A percentile compares a stretch with the other conserved stretches of the same genome.
Conservation (phyloP, 1,284 basidiomycete genomes). For the Cutaneotrichosporon dermatis region DNA sequence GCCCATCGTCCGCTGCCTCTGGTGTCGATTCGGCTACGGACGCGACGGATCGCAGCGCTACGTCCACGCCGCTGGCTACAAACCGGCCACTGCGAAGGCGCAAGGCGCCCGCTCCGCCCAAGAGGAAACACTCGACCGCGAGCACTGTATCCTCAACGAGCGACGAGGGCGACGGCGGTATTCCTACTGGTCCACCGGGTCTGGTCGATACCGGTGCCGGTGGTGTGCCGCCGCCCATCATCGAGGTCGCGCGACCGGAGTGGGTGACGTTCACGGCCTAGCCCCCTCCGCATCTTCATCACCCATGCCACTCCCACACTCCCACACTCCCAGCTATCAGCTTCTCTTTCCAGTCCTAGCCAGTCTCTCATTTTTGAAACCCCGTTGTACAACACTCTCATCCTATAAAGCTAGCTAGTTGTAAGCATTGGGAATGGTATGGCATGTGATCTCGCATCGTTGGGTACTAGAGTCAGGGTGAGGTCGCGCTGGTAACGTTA, state of each 20-base stretch:
- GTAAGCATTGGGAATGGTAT: no score
- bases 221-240: constrained; percentile 37
- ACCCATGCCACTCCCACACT: no score
- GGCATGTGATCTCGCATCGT: no score
- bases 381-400: no score
- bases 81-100: constrained; percentile 11
- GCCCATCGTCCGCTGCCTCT: background rate
- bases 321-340: no score
- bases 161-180: constrained; percentile 8
- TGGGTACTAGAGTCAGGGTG: no score
- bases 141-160: background rate
- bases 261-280: constrained; percentile 38
- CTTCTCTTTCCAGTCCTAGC: no score
- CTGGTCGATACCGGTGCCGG: constrained; percentile 29
- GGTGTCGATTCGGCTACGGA: constrained; percentile 7
- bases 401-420: no score
- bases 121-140: constrained; percentile 20
- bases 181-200: constrained; percentile 9
- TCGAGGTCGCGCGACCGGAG: constrained; percentile 26
- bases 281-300: background rate
- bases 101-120: constrained; percentile 38
- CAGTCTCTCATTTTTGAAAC: no score
- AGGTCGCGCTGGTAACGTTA: no score
- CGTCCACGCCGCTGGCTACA: constrained; percentile 7
- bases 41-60: constrained; percentile 4